Evolutionary conservation across 164 flowering plant genomes (phyloP), one percentile per base, ranked within the genome.

Genomic region (Taxillus chinensis): DNA sequence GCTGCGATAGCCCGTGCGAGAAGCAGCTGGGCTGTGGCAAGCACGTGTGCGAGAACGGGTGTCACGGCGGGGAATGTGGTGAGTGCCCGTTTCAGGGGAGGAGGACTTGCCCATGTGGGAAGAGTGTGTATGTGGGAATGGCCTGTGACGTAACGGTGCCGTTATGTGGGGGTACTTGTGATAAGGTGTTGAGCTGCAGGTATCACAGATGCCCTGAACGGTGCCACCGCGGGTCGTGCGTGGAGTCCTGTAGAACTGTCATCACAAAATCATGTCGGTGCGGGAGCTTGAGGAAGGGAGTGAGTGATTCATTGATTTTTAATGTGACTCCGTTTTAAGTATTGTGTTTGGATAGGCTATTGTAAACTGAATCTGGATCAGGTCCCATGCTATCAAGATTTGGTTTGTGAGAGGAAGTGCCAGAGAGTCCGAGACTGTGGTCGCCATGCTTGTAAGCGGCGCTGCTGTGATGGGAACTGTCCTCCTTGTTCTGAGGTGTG

Each of bases 371-470:
- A 64, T 59, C 52, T 81, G 63, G 72, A 61, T 63, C 85, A 92
- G 98, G 81, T 92, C 76, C 96, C 96, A 76, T 92, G 96, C 78
- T 63, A 74, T 85, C 98, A 90, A 92, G 95, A 84, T 68, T 72
- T 92, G 70, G 71, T 76, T 4, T 92, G 98, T 67, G 98, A 90
- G 65, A 85, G 95, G 74, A 92, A 90, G 76, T 92, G 98, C 54
- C 83, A 78, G 63, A 71, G 66, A 58, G 59, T 72, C 61, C 73
- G 98, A 62, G 96, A 92, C 64, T 92, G 98, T 77, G 98, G 95
- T 8, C 87, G 91, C 9, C 98, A 92, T 85, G 92, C 96, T 63
- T 92, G 98, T 65, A 87, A 68, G 71, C 91, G 93, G 3, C 91
- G 92, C 45, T 92, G 98, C 73, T 89, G 96, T 74, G 89, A 85